Conservation (phyloP, 129 eudicot species). For the Ambrosia artemisiifolia region DNA sequence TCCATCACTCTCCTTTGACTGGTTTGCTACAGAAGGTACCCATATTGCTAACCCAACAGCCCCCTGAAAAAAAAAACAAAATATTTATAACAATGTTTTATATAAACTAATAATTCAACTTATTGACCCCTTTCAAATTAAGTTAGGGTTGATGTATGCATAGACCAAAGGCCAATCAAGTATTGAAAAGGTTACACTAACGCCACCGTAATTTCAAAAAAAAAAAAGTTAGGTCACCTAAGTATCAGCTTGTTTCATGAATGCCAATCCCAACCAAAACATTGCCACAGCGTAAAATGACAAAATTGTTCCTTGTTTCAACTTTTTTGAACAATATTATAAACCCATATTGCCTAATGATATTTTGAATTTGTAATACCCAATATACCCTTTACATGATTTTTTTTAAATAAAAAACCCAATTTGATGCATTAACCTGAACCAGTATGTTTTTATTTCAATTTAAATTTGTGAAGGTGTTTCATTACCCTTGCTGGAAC, state of each 20-base stretch:
- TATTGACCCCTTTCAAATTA: background rate
- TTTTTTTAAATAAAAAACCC: background rate
- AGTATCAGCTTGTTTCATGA: background rate
- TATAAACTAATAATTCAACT: background rate
- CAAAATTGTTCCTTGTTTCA: background rate
- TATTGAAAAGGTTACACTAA: background rate
- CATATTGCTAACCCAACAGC: conserved; percentile 99
- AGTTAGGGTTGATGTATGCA: conserved; percentile 15
- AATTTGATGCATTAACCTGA: background rate
- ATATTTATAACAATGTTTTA: background rate
- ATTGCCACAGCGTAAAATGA: background rate
- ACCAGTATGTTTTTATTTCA: background rate
- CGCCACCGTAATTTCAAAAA: background rate
- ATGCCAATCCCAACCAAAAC: background rate
- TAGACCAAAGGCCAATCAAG: background rate
- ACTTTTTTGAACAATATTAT: background rate
- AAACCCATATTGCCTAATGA: background rate
- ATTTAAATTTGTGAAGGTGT: background rate
- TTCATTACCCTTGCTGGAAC: background rate
- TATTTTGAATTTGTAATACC: background rate
- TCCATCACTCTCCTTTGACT: conserved; percentile 67
- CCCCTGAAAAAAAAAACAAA: conserved; percentile 47
- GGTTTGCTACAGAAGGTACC: conserved; percentile 95
- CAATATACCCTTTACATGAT: background rate
- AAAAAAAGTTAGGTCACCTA: background rate